Evolutionary conservation across 805 yeast species (phyloP), one percentile per base, ranked within the genome.

Genomic region (Metschnikowia vanudenii): DNA sequence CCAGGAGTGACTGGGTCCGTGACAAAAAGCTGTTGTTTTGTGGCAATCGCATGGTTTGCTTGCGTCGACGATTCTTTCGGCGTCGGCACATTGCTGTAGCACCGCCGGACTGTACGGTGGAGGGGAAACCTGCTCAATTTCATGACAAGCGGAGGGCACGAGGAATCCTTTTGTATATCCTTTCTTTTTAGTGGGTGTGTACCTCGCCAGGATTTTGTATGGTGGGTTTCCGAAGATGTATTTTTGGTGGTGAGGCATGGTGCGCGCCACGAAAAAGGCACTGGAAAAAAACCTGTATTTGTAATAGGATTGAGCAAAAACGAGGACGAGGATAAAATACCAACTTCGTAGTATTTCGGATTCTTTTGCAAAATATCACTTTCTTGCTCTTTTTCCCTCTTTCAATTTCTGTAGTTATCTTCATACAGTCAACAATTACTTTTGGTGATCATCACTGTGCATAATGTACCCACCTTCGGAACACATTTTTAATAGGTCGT

Each of bases 1-100:
- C 99, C 99, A 0, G 98, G 98, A 0, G 97, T 85, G 16, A 79
- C 67, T 6, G 85, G 79, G 63, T 89, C 95, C 3, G 87, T 82
- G 73, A 84, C 80, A 62, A 83, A 94, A 37, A 94, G 70, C 51
- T 80, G 80, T 62, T 94, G 98, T 46, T 76, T 77, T 19, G 71
- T 74, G 13, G 94, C 81, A 26, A 84, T 69, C 16, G 74, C 51
- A 24, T 65, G 73, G 53, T 68, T 70, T 11, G 65, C 56, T 47
- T 69, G 69, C 7, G 75, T 68, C 13, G 72, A 58, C 11, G 69
- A 64, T 20, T 41, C 49, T 31, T 50, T 47, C 11, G 40, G 18
- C 14, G 48, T 14, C 6, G 17, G 28, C 28, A 26, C 33, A n/a
- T 13, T 31, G 37, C 47, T 39, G 22, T 43, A 43, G 28, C 9